A percentile compares a stretch with the other conserved stretches of the same genome.
Conservation (phyloP, 2,329 filamentous ascomycete species). For the Colletotrichum sp. region DNA sequence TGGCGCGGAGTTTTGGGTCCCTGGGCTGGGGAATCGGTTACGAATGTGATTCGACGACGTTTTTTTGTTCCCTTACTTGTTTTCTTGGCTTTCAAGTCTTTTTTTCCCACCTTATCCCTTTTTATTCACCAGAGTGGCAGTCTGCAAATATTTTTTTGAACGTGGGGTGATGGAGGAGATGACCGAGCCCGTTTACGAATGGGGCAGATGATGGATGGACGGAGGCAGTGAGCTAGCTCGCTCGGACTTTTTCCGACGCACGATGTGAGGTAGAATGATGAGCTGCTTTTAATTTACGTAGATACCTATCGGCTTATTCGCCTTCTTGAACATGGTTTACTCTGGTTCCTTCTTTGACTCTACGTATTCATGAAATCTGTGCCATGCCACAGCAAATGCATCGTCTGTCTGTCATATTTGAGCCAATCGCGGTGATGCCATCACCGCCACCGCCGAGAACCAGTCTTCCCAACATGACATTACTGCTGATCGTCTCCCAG, state of each 20-base stretch:
- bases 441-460: neutral
- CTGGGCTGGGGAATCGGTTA: conserved; percentile 2
- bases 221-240: neutral
- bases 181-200: neutral
- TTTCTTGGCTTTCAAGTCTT: neutral
- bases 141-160: neutral
- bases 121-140: neutral
- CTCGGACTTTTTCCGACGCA: neutral
- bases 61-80: neutral
- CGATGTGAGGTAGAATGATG: neutral
- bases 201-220: neutral
- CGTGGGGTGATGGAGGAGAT: neutral
- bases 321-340: neutral
- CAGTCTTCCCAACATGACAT: neutral
- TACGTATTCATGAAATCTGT: neutral
- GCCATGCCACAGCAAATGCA: neutral
- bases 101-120: neutral
- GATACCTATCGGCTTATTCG: neutral
- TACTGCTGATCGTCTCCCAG: neutral
- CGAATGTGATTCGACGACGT: conserved; percentile 11
- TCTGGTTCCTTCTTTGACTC: neutral
- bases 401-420: neutral
- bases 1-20: conserved; percentile 23
- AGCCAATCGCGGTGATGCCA: neutral
- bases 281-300: neutral